Evolutionary conservation across 2,329 filamentous ascomycete species (phyloP), one percentile per base, ranked within the genome.

Genomic region (Sarocladium oryzae): DNA sequence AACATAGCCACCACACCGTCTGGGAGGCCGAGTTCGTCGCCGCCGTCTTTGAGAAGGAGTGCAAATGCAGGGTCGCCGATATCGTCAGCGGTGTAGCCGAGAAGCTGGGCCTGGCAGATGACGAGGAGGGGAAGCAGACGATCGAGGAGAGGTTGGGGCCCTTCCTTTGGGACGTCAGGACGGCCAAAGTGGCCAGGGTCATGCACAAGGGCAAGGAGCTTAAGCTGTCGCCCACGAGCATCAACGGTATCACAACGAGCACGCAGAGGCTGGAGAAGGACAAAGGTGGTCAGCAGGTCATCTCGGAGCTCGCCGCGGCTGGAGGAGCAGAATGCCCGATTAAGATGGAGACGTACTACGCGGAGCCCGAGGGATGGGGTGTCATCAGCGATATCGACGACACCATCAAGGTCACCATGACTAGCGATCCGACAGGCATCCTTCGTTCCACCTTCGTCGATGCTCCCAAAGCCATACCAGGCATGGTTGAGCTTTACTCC

Each of bases 361-460:
- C 88, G 0, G 83, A 81, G 16, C 80, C 85, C 0, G 81, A 86
- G 45, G 91, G 92, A 7, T 96, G 90, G 90, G 82, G 81, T 11
- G 71, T 97, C 11, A 84, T 96, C 56, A 49, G 46, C 32, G 46
- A 97, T 60, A 81, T 97, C 57, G 93, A 97, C 63, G 92, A 97
- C 68, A 96, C 91, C 0, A 95, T 97, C 73, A 96, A 97, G 69
- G 73, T 91, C 57, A 96, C 92, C 0, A 76, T 87, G 65, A 96
- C 92, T 0, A 81, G 84, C 38, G 85, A 88, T 48, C 84, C 89
- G 0, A 76, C 86, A 7, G 89, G 89, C 2, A 92, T 96, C 60
- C 73, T 97, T 4, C 78, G 81, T 43, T 85, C 86, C 49, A 97
- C 92, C 0, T 96, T 97, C 61, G 80, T 88, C 43, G 86, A 91